Base-by-base conservation (phyloP, 129 eudicot genomes). In the Pittosporum tobira region DNA sequence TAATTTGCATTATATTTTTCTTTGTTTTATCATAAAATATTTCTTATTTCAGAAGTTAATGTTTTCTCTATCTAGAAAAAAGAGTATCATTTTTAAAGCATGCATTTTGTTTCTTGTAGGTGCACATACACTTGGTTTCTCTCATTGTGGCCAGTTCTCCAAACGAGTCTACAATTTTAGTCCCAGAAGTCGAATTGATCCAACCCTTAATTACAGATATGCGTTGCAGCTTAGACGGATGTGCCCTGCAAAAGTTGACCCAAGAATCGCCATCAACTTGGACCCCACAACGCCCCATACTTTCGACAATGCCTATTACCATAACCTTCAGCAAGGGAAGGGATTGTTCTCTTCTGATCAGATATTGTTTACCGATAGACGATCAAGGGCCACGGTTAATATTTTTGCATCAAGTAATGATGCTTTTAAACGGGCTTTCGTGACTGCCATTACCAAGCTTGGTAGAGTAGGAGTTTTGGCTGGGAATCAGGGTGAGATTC, bases 111-210 rank as follows among this genome's bases (percentile, higher is more conserved):
- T 29, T 48, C 23, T 53, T 57, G 4, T 62, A 89, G 97, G 94
- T 53, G 97, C 94, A 48, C 97, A 90, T 77, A 79, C 95, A 14
- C 62, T 90, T n/a, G 97, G 95, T 25, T 85, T 90, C 69, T 77
- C 97, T 18, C 97, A 90, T 60, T 90, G 97, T 67, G 44, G 74
- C 70, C 67, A 74, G 16, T 85, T 90, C 79, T 73, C 88, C n/a
- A 69, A 69, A 0, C 73, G 97, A 1, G 73, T 90, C 16, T 77
- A 81, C 72, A 75, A 70, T 38, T 77, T 69, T 47, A 67, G 67
- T 64, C 63, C 74, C 0, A 57, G 18, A 51, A 82, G 21, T 27
- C 59, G 75, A 30, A 78, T 76, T 2, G 97, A 90, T 71, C 84
- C 75, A 1, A 73, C 87, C 31, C 84, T 85, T 7, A 76, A 85